A percentile compares a stretch with the other conserved stretches of the same genome.
Conservation (phyloP, 2,329 filamentous ascomycete genomes). For the Alternaria ethzedia region DNA sequence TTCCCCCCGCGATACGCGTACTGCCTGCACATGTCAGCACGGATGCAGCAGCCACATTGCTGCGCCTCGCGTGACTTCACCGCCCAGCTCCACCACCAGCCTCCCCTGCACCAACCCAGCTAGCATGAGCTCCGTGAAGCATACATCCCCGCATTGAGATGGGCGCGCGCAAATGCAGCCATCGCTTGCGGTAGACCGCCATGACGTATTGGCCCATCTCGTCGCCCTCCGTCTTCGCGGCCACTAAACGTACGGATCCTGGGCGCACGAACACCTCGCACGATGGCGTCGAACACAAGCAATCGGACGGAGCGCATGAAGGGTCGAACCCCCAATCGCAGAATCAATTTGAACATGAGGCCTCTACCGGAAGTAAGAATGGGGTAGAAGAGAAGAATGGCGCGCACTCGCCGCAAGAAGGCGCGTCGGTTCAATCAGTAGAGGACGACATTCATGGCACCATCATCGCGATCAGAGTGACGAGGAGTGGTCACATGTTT, state of each 20-base stretch:
- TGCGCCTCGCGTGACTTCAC: conserved; percentile 21
- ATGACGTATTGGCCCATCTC: conserved; percentile 92
- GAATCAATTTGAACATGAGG: conserved; percentile 18
- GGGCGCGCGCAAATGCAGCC: conserved; percentile 46
- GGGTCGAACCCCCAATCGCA: conserved; percentile 16
- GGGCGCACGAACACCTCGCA: conserved; percentile 65
- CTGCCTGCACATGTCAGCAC: conserved; percentile 3
- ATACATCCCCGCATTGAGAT: conserved; percentile 38
- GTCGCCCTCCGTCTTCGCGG: conserved; percentile 82
- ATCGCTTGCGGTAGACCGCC: conserved; percentile 47
- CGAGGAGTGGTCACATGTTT: conserved; percentile 82
- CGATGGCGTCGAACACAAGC: conserved; percentile 56
- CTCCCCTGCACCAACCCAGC: conserved; percentile 30
- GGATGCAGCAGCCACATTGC: conserved; percentile 18
- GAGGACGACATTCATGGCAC: conserved; percentile 60
- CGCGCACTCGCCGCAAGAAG: conserved; percentile 6
- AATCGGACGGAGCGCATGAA: conserved; percentile 27
- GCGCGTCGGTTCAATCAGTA: conserved; percentile 17
- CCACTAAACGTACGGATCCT: conserved; percentile 68
- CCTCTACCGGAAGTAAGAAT: conserved; percentile 4
- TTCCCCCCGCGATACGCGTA: neutral
- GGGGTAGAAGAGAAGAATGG: conserved; percentile 18
- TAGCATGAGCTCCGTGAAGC: conserved; percentile 28
- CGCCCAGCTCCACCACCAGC: conserved; percentile 32
- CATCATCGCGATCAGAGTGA: conserved; percentile 77